Evolutionary conservation across 2,329 filamentous ascomycete species (phyloP).

Genomic region (Monilinia fructigena): DNA sequence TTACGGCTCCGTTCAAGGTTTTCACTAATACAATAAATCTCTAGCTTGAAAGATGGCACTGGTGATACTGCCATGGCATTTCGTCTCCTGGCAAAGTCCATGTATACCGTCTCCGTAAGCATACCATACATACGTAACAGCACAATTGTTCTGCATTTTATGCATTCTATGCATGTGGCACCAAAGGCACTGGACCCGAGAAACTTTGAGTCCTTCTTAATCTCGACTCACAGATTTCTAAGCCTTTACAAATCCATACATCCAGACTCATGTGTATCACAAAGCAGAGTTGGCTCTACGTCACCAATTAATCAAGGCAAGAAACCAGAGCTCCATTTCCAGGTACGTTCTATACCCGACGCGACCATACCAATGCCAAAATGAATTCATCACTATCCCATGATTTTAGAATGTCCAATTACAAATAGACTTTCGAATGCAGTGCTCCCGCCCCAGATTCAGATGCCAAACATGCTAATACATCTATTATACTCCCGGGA

Average conservation of each 20-base stretch:
- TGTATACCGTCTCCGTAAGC: background rate
- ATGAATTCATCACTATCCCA: slow-evolving; percentile 8
- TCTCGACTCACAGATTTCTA: background rate
- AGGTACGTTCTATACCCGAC: background rate
- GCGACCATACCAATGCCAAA: background rate
- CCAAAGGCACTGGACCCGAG: background rate
- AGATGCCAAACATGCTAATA: background rate
- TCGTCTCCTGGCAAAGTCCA: background rate
- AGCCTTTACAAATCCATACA: background rate
- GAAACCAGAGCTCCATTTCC: background rate
- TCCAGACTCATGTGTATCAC: slow-evolving; percentile 17
- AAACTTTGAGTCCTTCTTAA: too few species aligned
- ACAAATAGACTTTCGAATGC: slow-evolving; percentile 12
- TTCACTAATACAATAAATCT: background rate
- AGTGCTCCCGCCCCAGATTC: slow-evolving; percentile 1
- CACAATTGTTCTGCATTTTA: background rate
- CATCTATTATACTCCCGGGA: slow-evolving; percentile 1
- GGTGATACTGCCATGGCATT: background rate
- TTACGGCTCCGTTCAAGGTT: background rate
- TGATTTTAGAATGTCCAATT: slow-evolving; percentile 11
- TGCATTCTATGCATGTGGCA: background rate
- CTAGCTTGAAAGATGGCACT: background rate
- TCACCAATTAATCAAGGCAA: background rate
- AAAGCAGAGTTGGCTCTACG: slow-evolving; percentile 14
- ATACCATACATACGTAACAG: background rate